Conservation (phyloP, 2,329 filamentous ascomycete species). For the Xylaria sp. region DNA sequence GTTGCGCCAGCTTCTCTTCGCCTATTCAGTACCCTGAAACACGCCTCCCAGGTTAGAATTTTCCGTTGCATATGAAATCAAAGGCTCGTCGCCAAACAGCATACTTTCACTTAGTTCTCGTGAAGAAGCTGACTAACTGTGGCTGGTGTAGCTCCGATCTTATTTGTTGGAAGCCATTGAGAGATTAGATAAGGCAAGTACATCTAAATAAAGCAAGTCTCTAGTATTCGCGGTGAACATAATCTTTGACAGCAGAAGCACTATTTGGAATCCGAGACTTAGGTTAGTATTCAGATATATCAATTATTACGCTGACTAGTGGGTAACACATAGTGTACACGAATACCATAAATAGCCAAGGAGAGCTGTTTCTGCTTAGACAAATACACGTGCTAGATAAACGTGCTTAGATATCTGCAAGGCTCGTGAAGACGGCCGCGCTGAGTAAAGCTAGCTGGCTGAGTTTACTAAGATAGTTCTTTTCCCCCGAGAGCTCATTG, state of each 20-base stretch:
- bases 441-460: constrained; percentile 34
- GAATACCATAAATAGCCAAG: constrained; percentile 26
- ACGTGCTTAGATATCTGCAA: constrained; percentile 22
- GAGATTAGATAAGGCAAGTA: constrained; percentile 22
- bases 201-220: no score
- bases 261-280: constrained; percentile 34
- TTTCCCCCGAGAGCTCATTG: constrained; percentile 23
- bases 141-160: constrained; percentile 31
- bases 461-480: constrained; percentile 32
- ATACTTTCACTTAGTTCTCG: no score
- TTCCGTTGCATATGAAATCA: no score
- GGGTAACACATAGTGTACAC: constrained; percentile 23
- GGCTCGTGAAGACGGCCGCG: constrained; percentile 33
- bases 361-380: constrained; percentile 21
- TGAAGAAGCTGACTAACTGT: constrained; percentile 28
- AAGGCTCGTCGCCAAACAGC: no score
- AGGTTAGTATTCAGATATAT: neutral
- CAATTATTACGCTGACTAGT: constrained; percentile 32
- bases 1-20: neutral
- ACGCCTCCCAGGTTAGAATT: no score
- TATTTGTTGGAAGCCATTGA: neutral
- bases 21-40: neutral
- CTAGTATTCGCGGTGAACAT: neutral
- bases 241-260: neutral
- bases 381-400: constrained; percentile 13